These are phyloP conservation scores for Quercus lobata DNA, from an alignment of 331 rosid species.

Conservation along the genomic window DNA sequence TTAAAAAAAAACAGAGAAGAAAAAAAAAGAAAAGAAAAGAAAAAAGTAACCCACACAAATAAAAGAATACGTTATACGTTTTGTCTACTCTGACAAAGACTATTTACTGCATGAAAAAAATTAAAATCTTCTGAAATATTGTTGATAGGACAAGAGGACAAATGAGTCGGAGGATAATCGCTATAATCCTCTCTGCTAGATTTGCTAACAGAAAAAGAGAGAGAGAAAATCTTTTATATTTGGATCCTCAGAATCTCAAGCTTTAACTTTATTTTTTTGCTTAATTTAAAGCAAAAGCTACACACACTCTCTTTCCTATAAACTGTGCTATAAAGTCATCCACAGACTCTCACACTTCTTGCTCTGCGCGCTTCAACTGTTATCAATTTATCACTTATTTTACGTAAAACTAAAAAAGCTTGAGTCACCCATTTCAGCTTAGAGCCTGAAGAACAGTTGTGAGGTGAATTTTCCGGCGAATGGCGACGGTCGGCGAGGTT, in stretches of 20 bases:
- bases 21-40: too few relatives aligned
- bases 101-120: background rate
- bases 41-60: too few relatives aligned
- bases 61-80: background rate
- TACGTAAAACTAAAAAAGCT: background rate
- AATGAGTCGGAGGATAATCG: conserved; percentile 46
- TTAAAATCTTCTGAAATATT: background rate
- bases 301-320: conserved; percentile 8
- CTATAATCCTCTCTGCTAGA: conserved; percentile 30
- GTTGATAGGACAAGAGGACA: conserved; percentile 49
- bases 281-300: conserved; percentile 27
- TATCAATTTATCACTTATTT: background rate
- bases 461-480: background rate
- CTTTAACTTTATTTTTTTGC: conserved; percentile 35
- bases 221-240: conserved; percentile 48
- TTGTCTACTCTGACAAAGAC: conserved; percentile 40
- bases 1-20: background rate
- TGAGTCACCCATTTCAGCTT: background rate
- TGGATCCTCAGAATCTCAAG: conserved; percentile 82
- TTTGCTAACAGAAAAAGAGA: conserved; percentile 41
- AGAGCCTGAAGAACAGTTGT: background rate
- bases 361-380: background rate
- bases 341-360: background rate
- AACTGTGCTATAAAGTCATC: background rate
- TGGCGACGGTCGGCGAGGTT: conserved; percentile 46